Percentiles rank a stretch among this genome's conserved stretches.
These are phyloP conservation scores for Parasarocladium wereldwijsianum DNA, from an alignment of 2,329 filamentous ascomycete genomes.

Conservation along the genomic window DNA sequence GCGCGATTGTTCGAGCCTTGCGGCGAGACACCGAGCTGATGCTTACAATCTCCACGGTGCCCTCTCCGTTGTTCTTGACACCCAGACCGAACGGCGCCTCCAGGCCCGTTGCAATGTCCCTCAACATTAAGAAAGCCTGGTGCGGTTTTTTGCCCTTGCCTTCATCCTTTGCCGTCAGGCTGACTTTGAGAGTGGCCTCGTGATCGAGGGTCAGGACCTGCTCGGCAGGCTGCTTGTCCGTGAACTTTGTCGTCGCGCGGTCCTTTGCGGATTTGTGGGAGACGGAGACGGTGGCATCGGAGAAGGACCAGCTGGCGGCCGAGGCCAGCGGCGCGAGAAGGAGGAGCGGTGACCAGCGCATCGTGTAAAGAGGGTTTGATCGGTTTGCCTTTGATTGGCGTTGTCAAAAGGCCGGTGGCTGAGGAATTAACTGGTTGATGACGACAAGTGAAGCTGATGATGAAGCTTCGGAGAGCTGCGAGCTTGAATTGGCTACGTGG, in stretches of 20 bases:
- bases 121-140: constrained; percentile 80
- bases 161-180: constrained; percentile 67
- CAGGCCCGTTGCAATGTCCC: constrained; percentile 58
- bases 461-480: constrained; percentile 2
- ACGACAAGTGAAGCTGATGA: constrained; percentile 11
- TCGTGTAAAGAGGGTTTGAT: constrained; percentile 11
- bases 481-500: constrained; percentile 14
- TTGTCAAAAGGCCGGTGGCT: too few relatives aligned
- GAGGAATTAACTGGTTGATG: background rate
- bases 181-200: constrained; percentile 64
- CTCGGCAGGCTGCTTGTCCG: constrained; percentile 41
- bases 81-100: constrained; percentile 77
- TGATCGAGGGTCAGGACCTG: constrained; percentile 50
- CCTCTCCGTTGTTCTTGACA: constrained; percentile 81
- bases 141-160: constrained; percentile 73
- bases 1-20: too few relatives aligned
- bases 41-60: constrained; percentile 68
- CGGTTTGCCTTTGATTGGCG: background rate
- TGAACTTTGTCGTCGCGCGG: constrained; percentile 53
- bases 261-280: constrained; percentile 48
- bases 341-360: constrained; percentile 23
- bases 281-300: constrained; percentile 55
- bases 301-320: constrained; percentile 54
- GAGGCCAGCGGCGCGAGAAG: constrained; percentile 34
- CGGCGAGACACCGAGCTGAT: background rate